Evolutionary conservation across 306 rosid genomes (phyloP).

Genomic region (Cucurbita maxima): DNA sequence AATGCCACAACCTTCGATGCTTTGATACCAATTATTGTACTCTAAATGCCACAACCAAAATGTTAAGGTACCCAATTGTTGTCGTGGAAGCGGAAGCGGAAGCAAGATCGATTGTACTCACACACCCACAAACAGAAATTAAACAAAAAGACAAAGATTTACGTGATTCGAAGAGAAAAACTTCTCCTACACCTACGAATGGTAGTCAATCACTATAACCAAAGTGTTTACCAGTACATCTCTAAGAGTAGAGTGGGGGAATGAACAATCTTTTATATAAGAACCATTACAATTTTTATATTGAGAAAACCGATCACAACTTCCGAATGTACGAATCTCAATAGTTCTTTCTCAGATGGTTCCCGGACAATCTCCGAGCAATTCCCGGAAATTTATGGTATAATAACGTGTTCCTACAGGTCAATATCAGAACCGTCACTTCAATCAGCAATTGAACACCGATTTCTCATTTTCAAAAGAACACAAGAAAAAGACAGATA

Average conservation of each 20-base stretch:
- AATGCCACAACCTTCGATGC: no score
- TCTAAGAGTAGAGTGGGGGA: neutral
- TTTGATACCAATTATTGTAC: no score
- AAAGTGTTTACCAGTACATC: no score
- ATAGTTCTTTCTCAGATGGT: neutral
- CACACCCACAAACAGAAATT: no score
- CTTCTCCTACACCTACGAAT: no score
- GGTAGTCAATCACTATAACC: no score
- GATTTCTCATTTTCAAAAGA: neutral
- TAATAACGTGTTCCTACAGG: neutral
- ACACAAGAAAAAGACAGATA: neutral
- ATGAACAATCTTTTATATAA: neutral
- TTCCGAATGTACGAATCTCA: neutral
- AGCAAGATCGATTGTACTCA: no score
- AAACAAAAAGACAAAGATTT: no score
- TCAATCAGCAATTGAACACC: neutral
- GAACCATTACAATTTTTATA: neutral
- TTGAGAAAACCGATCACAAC: neutral
- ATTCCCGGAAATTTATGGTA: neutral
- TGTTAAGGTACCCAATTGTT: no score
- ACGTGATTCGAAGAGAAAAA: no score
- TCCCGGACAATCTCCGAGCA: neutral
- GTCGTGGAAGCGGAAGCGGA: no score
- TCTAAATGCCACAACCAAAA: no score
- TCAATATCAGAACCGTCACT: neutral